Conservation (phyloP, 352 stramenopile species). For the Globisporangium alternatum region DNA sequence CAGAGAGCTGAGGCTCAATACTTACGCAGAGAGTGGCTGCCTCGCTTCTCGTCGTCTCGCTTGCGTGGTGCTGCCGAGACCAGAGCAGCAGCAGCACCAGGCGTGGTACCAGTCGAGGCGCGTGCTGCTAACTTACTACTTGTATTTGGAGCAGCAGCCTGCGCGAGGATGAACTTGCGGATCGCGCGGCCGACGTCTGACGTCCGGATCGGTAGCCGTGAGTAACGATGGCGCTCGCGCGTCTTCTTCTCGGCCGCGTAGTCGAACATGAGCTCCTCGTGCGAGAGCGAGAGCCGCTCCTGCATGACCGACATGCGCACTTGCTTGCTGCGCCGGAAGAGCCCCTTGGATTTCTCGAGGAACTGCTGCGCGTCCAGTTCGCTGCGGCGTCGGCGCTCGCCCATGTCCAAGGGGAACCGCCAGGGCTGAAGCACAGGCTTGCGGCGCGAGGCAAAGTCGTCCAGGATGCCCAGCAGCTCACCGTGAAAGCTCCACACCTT, state of each 20-base stretch:
- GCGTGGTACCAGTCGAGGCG: neutral
- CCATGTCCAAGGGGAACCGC: constrained; percentile 60
- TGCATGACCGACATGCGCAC: constrained; percentile 43
- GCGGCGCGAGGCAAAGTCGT: constrained; percentile 65
- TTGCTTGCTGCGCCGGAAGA: constrained; percentile 19
- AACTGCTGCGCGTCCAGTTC: constrained; percentile 41
- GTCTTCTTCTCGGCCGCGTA: constrained; percentile 13
- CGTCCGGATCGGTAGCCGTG: constrained; percentile 12
- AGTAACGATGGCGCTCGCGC: neutral
- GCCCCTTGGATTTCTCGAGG: constrained; percentile 26
- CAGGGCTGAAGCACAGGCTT: constrained; percentile 42
- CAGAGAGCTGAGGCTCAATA: neutral
- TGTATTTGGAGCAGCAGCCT: constrained; percentile 17
- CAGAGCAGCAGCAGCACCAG: neutral
- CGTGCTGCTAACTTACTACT: neutral
- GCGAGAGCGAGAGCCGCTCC: constrained; percentile 42
- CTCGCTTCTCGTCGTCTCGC: neutral
- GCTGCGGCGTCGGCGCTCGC: constrained; percentile 27
- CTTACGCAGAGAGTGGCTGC: constrained; percentile 20
- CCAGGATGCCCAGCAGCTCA: constrained; percentile 41
- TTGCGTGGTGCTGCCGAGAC: neutral
- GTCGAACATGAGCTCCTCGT: constrained; percentile 26
- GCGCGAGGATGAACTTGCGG: constrained; percentile 41
- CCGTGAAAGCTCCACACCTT: constrained; percentile 55
- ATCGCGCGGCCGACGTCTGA: constrained; percentile 41